Percentiles rank a stretch among this genome's conserved stretches.
Evolutionary conservation across 1,139 yeast genomes (phyloP).

Genomic region (Sugiyamaella castrensis): DNA sequence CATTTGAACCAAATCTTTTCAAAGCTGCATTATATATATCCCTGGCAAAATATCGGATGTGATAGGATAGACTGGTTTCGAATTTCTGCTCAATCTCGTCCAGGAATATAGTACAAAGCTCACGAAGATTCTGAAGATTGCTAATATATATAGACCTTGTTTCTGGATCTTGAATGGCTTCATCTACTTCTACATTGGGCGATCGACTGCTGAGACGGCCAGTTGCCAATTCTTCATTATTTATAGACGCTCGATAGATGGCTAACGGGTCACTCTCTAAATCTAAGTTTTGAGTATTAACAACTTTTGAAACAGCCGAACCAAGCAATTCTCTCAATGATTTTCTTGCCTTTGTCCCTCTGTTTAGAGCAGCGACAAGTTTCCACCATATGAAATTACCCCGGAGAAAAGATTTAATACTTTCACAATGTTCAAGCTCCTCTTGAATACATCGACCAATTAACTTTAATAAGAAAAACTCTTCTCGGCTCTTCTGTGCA

Average conservation of each 20-base stretch:
- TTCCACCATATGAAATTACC: constrained; percentile 46
- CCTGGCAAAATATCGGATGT: constrained; percentile 51
- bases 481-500: constrained; percentile 58
- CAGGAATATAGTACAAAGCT: constrained; percentile 58
- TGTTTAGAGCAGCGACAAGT: constrained; percentile 54
- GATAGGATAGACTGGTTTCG: constrained; percentile 54
- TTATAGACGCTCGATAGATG: constrained; percentile 48
- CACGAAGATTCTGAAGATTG: constrained; percentile 75
- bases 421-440: constrained; percentile 39
- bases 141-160: constrained; percentile 67
- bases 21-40: constrained; percentile 42
- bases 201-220: constrained; percentile 45
- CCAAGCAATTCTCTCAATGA: constrained; percentile 54
- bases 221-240: constrained; percentile 46
- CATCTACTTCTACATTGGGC: constrained; percentile 52
- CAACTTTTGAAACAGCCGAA: constrained; percentile 47
- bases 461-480: constrained; percentile 63
- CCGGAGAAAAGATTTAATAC: constrained; percentile 30
- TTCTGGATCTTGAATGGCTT: constrained; percentile 73
- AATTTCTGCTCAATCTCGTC: constrained; percentile 46
- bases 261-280: constrained; percentile 79
- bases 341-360: constrained; percentile 57
- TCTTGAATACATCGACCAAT: constrained; percentile 51
- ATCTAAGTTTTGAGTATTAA: constrained; percentile 56
- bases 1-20: constrained; percentile 39